phyloP scores from a whole-genome alignment of 2,329 filamentous ascomycete genomes.

The Verticillium isaacii region DNA sequence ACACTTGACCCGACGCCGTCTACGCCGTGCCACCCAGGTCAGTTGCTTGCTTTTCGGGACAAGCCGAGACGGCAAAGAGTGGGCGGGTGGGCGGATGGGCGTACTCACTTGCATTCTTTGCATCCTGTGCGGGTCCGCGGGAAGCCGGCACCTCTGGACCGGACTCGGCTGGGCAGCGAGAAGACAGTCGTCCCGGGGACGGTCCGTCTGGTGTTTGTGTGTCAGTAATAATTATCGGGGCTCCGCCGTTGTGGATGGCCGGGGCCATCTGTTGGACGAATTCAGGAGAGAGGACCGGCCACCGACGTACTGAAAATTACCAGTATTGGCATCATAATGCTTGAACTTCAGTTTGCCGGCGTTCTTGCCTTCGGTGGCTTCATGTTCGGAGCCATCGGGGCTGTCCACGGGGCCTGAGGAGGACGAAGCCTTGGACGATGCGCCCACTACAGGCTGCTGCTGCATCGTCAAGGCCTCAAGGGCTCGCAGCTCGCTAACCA shows the following conservation, averaged over 20 bases:
- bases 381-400: background rate
- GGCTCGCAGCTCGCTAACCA: background rate
- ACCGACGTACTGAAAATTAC: background rate
- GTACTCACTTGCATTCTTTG: conserved; percentile 9
- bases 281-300: background rate
- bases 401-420: background rate
- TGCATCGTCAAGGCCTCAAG: background rate
- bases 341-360: background rate
- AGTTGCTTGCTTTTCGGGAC: background rate
- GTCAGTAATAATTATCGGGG: background rate
- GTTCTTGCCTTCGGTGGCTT: background rate
- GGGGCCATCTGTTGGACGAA: too few species aligned
- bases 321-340: background rate
- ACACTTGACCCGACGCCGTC: conserved; percentile 36
- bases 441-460: background rate
- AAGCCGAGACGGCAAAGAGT: background rate
- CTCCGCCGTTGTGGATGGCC: background rate
- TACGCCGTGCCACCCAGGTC: background rate
- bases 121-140: conserved; percentile 8
- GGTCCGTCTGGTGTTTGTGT: background rate
- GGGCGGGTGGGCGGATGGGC: background rate
- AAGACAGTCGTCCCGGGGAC: conserved; percentile 4
- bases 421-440: background rate
- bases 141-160: conserved; percentile 4
- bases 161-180: conserved; percentile 3